A percentile compares a stretch with the other conserved stretches of the same genome.
phyloP scores from a whole-genome alignment of 2,329 filamentous ascomycete genomes.

The Didymellaceae sp. region DNA sequence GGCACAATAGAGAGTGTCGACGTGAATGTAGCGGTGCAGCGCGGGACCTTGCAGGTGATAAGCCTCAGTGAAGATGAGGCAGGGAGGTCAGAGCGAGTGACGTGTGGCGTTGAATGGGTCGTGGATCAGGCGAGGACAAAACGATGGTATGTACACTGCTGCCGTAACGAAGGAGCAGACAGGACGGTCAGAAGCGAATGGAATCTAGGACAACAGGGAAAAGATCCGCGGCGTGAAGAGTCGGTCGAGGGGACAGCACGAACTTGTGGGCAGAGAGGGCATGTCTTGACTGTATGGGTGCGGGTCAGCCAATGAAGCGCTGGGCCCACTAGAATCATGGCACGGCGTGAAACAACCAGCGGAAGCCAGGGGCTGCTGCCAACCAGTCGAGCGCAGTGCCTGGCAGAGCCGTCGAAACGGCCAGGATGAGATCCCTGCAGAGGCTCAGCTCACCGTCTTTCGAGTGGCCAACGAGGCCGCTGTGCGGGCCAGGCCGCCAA shows the following conservation, averaged over 20 bases:
- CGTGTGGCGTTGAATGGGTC: conserved; percentile 19
- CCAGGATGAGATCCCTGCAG: conserved; percentile 20
- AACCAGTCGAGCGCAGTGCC: conserved; percentile 31
- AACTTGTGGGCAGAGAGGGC: conserved; percentile 27
- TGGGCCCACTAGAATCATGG: conserved; percentile 13
- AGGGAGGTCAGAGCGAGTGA: conserved; percentile 16
- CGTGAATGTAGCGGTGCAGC: conserved; percentile 12
- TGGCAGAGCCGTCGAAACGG: conserved; percentile 38
- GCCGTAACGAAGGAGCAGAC: conserved; percentile 44
- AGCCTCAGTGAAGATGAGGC: conserved; percentile 12
- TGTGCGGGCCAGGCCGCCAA: conserved; percentile 17
- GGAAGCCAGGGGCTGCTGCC: conserved; percentile 21
- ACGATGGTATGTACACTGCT: conserved; percentile 29
- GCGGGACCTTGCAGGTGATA: conserved; percentile 12
- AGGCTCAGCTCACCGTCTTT: conserved; percentile 30
- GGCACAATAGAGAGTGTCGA: conserved; percentile 5
- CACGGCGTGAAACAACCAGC: conserved; percentile 28
- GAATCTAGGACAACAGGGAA: conserved; percentile 24
- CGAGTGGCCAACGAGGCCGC: conserved; percentile 22
- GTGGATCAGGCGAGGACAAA: conserved; percentile 17
- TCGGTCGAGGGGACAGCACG: conserved; percentile 14
- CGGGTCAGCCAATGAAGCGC: conserved; percentile 16
- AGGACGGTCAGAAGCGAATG: conserved; percentile 37
- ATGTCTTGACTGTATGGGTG: conserved; percentile 8
- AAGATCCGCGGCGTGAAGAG: conserved; percentile 20